phyloP scores from a whole-genome alignment of 1,284 basidiomycete species.

The Gymnopus androsaceus region DNA sequence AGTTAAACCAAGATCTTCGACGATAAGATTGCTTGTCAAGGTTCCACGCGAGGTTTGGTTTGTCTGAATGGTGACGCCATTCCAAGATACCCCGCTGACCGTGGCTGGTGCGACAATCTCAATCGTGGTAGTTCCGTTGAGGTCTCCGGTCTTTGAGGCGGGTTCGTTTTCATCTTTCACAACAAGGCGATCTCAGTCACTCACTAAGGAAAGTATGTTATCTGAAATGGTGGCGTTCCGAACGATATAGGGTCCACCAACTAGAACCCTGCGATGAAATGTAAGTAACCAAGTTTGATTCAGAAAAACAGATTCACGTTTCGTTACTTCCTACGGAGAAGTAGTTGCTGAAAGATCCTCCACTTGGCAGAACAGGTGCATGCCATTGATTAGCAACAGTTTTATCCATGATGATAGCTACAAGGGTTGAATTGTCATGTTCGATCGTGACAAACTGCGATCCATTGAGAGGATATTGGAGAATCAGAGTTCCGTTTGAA shows the following conservation, averaged over 20 bases:
- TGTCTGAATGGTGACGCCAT: constrained; percentile 32
- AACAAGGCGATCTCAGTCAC: constrained; percentile 7
- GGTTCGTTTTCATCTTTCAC: too few species aligned
- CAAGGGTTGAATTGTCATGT: constrained; percentile 29
- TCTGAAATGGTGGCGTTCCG: constrained; percentile 42
- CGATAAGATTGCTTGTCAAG: constrained; percentile 29
- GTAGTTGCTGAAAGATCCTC: constrained; percentile 41
- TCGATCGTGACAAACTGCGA: constrained; percentile 37
- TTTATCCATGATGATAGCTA: constrained; percentile 47
- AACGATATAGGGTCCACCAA: constrained; percentile 53
- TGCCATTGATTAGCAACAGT: constrained; percentile 48
- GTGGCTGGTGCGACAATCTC: constrained; percentile 44
- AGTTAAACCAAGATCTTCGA: constrained; percentile 20
- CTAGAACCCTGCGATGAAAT: constrained; percentile 40
- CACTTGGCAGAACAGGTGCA: constrained; percentile 43
- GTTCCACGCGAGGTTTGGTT: constrained; percentile 33
- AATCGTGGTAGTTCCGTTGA: constrained; percentile 47
- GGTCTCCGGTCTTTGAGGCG: constrained; percentile 44
- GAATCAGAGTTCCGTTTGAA: constrained; percentile 36
- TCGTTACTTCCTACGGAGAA: constrained; percentile 52
- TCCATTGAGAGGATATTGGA: constrained; percentile 40
- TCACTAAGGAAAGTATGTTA: constrained; percentile 38
- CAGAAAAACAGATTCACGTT: constrained; percentile 28
- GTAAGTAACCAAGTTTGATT: not conserved
- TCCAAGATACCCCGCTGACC: constrained; percentile 46